These are phyloP conservation scores for Davidsoniella neocaledoniae DNA, from an alignment of 2,329 filamentous ascomycete genomes.

Conservation along the genomic window DNA sequence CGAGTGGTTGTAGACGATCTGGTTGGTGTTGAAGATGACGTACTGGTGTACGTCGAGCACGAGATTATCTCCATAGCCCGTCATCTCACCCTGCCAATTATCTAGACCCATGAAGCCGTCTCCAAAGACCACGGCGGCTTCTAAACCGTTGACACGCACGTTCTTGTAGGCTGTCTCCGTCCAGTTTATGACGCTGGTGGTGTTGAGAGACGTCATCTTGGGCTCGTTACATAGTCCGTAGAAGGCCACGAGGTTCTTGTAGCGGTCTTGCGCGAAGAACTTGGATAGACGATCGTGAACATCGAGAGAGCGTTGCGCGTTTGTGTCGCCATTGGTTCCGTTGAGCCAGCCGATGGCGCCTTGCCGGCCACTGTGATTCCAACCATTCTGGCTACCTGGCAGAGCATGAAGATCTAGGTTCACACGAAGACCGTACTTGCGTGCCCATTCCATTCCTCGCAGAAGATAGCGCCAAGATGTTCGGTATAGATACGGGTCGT, in stretches of 20 bases:
- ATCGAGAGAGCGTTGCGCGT: slow-evolving; percentile 67
- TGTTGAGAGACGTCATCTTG: slow-evolving; percentile 59
- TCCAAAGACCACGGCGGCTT: slow-evolving; percentile 62
- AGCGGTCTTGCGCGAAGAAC: slow-evolving; percentile 88
- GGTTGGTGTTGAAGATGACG: slow-evolving; percentile 86
- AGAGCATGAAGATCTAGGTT: slow-evolving; percentile 89
- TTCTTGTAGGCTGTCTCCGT: slow-evolving; percentile 55
- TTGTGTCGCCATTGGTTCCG: slow-evolving; percentile 65
- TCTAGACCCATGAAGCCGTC: slow-evolving; percentile 86
- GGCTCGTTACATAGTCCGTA: slow-evolving; percentile 95
- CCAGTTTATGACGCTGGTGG: slow-evolving; percentile 58
- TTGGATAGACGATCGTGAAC: slow-evolving; percentile 72
- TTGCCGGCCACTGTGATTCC: slow-evolving; percentile 84
- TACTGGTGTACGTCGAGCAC: slow-evolving; percentile 97
- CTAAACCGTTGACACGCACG: slow-evolving; percentile 61
- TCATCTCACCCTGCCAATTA: slow-evolving; percentile 78
- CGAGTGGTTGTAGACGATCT: slow-evolving; percentile 66
- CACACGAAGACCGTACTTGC: slow-evolving; percentile 78
- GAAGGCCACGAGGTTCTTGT: slow-evolving; percentile 79
- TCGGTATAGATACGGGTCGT: slow-evolving; percentile 73
- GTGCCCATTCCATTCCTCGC: slow-evolving; percentile 80
- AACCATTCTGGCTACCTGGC: slow-evolving; percentile 89
- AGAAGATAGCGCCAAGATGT: slow-evolving; percentile 89
- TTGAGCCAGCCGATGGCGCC: slow-evolving; percentile 78
- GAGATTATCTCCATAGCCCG: slow-evolving; percentile 46